These are phyloP conservation scores for Ambispora gerdemannii DNA, from an alignment of 192 early-diverging fungal species.

Conservation along the genomic window DNA sequence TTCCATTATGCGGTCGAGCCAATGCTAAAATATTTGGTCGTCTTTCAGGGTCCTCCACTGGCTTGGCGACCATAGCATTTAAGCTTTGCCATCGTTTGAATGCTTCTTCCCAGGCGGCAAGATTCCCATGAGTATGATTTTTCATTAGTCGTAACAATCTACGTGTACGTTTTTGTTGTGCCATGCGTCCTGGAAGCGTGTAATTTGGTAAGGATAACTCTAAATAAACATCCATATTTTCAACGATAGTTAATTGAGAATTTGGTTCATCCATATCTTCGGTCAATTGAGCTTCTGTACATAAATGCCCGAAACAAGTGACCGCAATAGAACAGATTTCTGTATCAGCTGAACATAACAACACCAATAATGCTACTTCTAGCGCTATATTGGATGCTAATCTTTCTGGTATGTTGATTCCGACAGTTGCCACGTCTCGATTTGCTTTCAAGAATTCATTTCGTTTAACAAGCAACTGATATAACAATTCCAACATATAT, in stretches of 20 bases:
- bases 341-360: slow-evolving; percentile 70
- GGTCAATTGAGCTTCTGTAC: slow-evolving; percentile 69
- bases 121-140: slow-evolving; percentile 66
- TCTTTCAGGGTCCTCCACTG: slow-evolving; percentile 36
- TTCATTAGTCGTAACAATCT: slow-evolving; percentile 62
- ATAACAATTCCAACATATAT: slow-evolving; percentile 63
- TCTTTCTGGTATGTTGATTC: slow-evolving; percentile 60
- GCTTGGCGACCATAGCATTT: slow-evolving; percentile 38
- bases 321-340: slow-evolving; percentile 60
- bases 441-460: slow-evolving; percentile 56
- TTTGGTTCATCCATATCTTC: slow-evolving; percentile 34
- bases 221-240: slow-evolving; percentile 67
- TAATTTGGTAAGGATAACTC: slow-evolving; percentile 56
- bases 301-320: slow-evolving; percentile 66
- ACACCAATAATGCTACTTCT: slow-evolving; percentile 72
- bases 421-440: slow-evolving; percentile 49
- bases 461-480: slow-evolving; percentile 61
- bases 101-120: slow-evolving; percentile 81
- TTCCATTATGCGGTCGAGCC: too few species aligned
- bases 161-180: slow-evolving; percentile 77
- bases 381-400: slow-evolving; percentile 66
- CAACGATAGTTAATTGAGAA: slow-evolving; percentile 56
- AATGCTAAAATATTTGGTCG: slow-evolving; percentile 23
- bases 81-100: slow-evolving; percentile 72
- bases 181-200: slow-evolving; percentile 61